Evolutionary conservation across 352 stramenopile species (phyloP).

Genomic region (Phytophthora tentaculata): DNA sequence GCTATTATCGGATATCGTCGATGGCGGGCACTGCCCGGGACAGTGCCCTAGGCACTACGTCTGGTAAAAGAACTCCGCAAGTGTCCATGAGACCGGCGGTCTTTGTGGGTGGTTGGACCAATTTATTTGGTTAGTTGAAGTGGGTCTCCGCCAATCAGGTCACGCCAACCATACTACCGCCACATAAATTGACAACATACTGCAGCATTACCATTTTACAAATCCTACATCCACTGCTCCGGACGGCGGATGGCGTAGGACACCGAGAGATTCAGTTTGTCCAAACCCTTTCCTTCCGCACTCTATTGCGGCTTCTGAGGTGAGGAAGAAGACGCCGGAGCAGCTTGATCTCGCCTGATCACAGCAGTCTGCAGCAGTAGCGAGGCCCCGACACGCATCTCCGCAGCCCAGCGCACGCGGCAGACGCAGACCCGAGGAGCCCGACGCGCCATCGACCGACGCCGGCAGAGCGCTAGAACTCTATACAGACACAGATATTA

Average conservation of each 20-base stretch:
- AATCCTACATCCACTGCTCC: background rate
- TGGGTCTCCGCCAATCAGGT: slow-evolving; percentile 9
- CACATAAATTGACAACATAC: slow-evolving; percentile 8
- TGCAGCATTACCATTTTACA: slow-evolving; percentile 14
- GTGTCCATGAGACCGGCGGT: slow-evolving; percentile 10
- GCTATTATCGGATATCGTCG: background rate
- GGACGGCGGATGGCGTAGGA: slow-evolving; percentile 11
- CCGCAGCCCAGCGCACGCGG: slow-evolving; percentile 7
- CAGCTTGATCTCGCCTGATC: background rate
- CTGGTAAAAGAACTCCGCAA: background rate
- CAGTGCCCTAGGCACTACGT: background rate
- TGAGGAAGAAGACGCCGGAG: slow-evolving; percentile 14
- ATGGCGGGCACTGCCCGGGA: background rate
- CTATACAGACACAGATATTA: slow-evolving; percentile 8
- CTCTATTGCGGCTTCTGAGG: slow-evolving; percentile 30
- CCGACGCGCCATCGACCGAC: slow-evolving; percentile 6
- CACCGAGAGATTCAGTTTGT: slow-evolving; percentile 46
- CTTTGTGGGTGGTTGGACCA: too few species aligned
- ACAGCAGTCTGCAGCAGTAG: slow-evolving; percentile 2
- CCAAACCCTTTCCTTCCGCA: slow-evolving; percentile 28
- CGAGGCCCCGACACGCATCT: background rate
- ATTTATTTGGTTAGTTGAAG: too few species aligned
- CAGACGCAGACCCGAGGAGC: slow-evolving; percentile 7
- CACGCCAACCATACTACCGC: background rate
- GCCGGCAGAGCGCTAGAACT: background rate